A percentile compares a stretch with the other conserved stretches of the same genome.
phyloP scores from a whole-genome alignment of 179 eudicot genomes.

The Beta lomatogona region DNA sequence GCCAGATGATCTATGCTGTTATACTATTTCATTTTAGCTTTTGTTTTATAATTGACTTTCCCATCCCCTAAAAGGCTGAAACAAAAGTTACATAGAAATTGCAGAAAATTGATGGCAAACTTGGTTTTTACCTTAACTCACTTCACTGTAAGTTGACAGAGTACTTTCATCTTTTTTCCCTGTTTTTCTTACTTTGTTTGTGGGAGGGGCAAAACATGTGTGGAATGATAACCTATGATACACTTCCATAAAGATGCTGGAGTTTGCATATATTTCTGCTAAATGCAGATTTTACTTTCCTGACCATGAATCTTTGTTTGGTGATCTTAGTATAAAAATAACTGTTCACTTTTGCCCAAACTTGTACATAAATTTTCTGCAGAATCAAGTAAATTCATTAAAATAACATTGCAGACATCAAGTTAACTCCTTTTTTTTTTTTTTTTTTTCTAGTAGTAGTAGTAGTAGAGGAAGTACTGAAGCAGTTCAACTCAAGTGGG shows the following conservation, averaged over 20 bases:
- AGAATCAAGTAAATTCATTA: not conserved
- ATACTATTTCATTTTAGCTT: not conserved
- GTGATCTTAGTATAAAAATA: conserved; percentile 4
- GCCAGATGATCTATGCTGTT: not conserved
- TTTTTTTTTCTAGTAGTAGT: not conserved
- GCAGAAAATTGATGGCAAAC: conserved; percentile 15
- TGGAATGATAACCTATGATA: conserved; percentile 17
- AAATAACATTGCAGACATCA: not conserved
- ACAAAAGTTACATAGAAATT: conserved; percentile 7
- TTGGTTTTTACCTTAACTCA: conserved; percentile 22
- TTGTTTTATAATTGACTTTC: not conserved
- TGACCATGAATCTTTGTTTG: conserved; percentile 18
- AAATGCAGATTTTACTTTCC: conserved; percentile 19
- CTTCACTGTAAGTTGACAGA: conserved; percentile 16
- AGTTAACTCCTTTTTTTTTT: not conserved
- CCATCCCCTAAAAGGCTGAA: not conserved
- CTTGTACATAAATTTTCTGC: conserved; percentile 16
- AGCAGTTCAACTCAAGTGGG: not conserved
- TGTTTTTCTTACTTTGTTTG: not conserved
- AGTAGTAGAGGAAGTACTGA: not conserved
- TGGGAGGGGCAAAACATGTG: conserved; percentile 16
- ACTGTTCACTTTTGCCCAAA: conserved; percentile 18
- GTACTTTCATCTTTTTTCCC: not conserved
- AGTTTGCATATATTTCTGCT: conserved; percentile 23
- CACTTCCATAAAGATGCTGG: conserved; percentile 17